These are phyloP conservation scores for Penicillium malachiteum DNA, from an alignment of 495 filamentous ascomycete genomes.

Conservation along the genomic window DNA sequence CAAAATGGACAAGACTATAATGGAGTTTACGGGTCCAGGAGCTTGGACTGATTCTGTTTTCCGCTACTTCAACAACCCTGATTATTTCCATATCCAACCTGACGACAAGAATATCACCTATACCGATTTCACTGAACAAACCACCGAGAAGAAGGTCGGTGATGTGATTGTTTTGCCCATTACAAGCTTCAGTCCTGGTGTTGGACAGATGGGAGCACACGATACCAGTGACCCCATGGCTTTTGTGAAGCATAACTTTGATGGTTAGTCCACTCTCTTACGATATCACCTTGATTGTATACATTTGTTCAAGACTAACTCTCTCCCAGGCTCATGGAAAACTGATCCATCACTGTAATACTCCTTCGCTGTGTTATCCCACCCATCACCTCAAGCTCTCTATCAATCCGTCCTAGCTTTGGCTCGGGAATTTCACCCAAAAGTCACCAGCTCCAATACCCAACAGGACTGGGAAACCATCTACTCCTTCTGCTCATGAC, in stretches of 20 bases:
- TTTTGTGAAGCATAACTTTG: constrained; percentile 96
- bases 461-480: too few species aligned
- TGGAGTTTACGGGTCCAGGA: constrained; percentile 94
- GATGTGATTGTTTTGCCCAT: constrained; percentile 94
- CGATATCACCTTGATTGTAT: background rate
- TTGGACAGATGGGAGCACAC: constrained; percentile 89
- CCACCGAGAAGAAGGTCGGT: constrained; percentile 76
- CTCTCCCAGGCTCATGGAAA: constrained; percentile 34
- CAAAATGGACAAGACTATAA: constrained; percentile 72
- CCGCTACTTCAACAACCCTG: constrained; percentile 85
- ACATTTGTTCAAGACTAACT: background rate
- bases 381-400: too few species aligned
- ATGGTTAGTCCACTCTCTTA: constrained; percentile 57
- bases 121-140: constrained; percentile 86
- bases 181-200: constrained; percentile 94
- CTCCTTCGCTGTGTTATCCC: background rate
- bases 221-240: constrained; percentile 94
- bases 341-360: constrained; percentile 36
- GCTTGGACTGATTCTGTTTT: constrained; percentile 95
- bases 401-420: too few species aligned
- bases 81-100: constrained; percentile 82
- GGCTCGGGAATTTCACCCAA: background rate
- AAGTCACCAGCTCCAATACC: background rate
- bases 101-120: constrained; percentile 71
- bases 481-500: too few species aligned